Evolutionary conservation across 2,329 filamentous ascomycete species (phyloP), one percentile per base, ranked within the genome.

Genomic region (Epichloe sp.): DNA sequence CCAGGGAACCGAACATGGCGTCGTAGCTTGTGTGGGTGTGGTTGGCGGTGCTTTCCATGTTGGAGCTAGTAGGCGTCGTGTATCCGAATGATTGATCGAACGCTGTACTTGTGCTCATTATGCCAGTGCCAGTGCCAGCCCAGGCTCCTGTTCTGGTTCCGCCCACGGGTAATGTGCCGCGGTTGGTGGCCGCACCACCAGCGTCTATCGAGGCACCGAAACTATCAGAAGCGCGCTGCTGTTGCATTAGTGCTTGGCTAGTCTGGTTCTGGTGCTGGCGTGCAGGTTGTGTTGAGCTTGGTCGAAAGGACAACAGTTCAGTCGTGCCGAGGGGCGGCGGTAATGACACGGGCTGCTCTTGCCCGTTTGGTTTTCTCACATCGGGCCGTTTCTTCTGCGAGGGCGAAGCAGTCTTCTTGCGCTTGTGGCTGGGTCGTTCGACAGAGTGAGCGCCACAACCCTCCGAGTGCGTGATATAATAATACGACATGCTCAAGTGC

Each of bases 401-500:
- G 14, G 5, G 61, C 8, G 35, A 40, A 7, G 12, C 14, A 6
- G 70, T 71, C 51, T 67, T 73, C 62, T 78, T 78, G 10, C 76
- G 66, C 60, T 78, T 79, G 5, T 52, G 47, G 15, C 47, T 21
- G 12, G 71, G 67, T 64, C 67, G 40, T 51, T 57, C 47, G 12
- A 10, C 19, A 21, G 36, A 15, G 17, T 34, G 35, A 56, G 63
- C n/a, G 57, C 52, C 53, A 11, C 60, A 58, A 5, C 60, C 63
- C 5, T 59, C 58, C 48, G 77, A 58, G 49, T 74, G 75, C 48
- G 75, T 70, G 19, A 21, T 3, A 21, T 21, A 21, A 21, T 21
- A 21, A 50, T 76, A 80, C 49, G 78, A 69, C 50, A 93, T 78
- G 15, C 78, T 83, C 38, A 91, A 72, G 60, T 89, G 86, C 1